phyloP scores from a whole-genome alignment of 2,329 filamentous ascomycete genomes.

The Monosporascus sp. region DNA sequence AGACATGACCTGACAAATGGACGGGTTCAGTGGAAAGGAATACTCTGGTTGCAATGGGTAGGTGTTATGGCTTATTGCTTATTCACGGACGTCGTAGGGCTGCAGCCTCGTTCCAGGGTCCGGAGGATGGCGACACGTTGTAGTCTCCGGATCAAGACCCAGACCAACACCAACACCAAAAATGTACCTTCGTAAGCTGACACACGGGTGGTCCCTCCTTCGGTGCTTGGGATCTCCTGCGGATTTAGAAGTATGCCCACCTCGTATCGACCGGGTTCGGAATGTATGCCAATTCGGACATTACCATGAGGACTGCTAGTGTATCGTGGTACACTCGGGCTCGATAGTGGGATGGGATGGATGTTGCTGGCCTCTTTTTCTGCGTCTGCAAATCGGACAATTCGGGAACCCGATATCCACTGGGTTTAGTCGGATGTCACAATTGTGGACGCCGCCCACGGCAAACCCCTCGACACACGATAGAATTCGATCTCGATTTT shows the following conservation, averaged over 20 bases:
- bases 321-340: neutral
- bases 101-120: neutral
- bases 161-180: neutral
- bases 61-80: neutral
- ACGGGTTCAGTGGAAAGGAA: neutral
- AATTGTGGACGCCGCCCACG: neutral
- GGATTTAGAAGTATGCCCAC: neutral
- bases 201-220: neutral
- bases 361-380: neutral
- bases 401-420: neutral
- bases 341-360: neutral
- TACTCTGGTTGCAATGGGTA: neutral
- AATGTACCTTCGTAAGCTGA: neutral
- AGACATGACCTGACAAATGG: slow-evolving; percentile 14
- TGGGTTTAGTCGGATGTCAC: neutral
- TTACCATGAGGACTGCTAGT: neutral
- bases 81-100: neutral
- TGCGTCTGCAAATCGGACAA: neutral
- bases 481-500: neutral
- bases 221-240: neutral
- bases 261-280: neutral
- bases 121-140: neutral
- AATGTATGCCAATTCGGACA: neutral
- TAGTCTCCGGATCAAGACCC: neutral
- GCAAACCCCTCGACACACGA: neutral